Evolutionary conservation across 345 rosid species (phyloP).

Genomic region (Arabis alpina): DNA sequence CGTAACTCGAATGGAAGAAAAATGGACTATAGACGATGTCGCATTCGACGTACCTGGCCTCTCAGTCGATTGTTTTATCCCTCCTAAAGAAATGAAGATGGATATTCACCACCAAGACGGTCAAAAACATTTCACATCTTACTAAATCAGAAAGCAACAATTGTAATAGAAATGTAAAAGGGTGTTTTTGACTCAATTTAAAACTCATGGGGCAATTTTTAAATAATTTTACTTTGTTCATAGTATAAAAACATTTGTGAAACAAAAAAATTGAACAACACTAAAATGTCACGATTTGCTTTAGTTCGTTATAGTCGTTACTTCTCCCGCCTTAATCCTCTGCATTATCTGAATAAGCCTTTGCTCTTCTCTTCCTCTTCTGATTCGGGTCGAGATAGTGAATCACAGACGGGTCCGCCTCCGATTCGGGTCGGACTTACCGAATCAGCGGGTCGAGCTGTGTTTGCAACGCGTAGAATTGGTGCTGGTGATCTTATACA

Average conservation of each 20-base stretch:
- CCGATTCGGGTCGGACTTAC: conserved; percentile 75
- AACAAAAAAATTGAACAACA: conserved; percentile 1
- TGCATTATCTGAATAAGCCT: conserved; percentile 4
- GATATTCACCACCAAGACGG: conserved; percentile 44
- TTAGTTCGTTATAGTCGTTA: conserved; percentile 51
- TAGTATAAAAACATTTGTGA: not conserved
- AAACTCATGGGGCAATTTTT: conserved; percentile 15
- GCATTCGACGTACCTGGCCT: conserved; percentile 85
- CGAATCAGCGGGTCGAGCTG: conserved; percentile 81
- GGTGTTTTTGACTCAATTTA: not conserved
- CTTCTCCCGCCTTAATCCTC: conserved; percentile 44
- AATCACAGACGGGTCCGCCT: conserved; percentile 50
- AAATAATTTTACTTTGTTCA: not conserved
- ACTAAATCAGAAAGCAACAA: conserved; percentile 4
- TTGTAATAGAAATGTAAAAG: conserved; percentile 4
- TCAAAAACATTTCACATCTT: conserved; percentile 15
- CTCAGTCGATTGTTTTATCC: conserved; percentile 81
- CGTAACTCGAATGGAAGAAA: conserved; percentile 81
- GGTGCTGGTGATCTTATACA: conserved; percentile 78
- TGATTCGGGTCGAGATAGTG: conserved; percentile 30
- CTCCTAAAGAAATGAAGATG: conserved; percentile 72
- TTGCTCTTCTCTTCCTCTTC: conserved; percentile 37
- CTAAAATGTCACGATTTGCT: conserved; percentile 28
- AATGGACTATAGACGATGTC: conserved; percentile 82
- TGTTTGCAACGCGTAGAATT: conserved; percentile 76